These are phyloP conservation scores for Fraxinus baroniana DNA, from an alignment of 305 asterid species.

Conservation along the genomic window DNA sequence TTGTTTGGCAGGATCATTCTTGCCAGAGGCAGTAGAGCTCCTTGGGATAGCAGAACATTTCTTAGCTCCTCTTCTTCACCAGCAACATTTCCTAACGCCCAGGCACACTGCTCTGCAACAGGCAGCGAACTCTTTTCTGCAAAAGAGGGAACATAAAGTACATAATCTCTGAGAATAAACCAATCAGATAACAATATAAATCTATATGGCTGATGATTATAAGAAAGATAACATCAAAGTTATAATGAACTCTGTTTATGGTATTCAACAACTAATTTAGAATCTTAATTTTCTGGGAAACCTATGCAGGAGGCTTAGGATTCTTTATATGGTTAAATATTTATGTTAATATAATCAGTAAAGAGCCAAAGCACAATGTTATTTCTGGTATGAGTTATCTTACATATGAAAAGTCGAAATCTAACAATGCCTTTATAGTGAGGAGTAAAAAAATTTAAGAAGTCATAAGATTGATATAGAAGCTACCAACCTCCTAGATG, in stretches of 20 bases:
- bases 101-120: conserved; percentile 99
- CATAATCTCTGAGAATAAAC: not conserved
- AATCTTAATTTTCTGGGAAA: not conserved
- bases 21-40: conserved; percentile 86
- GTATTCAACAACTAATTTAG: conserved; percentile 1
- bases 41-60: conserved; percentile 73
- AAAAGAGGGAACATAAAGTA: conserved; percentile 13
- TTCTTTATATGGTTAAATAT: not conserved
- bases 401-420: not conserved
- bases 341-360: conserved; percentile 1
- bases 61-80: conserved; percentile 94
- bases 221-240: not conserved
- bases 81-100: conserved; percentile 99
- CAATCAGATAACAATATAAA: not conserved
- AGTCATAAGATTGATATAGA: conserved; percentile 11
- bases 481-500: conserved; percentile 82
- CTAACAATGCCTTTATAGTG: not conserved
- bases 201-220: not conserved
- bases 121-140: conserved; percentile 80
- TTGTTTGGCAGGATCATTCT: conserved; percentile 90
- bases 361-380: not conserved
- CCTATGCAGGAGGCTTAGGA: not conserved
- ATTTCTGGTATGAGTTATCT: not conserved
- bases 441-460: conserved; percentile 10
- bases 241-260: conserved; percentile 6